A percentile compares a stretch with the other conserved stretches of the same genome.
phyloP scores from a whole-genome alignment of 805 yeast genomes.

The Candida golubevii region DNA sequence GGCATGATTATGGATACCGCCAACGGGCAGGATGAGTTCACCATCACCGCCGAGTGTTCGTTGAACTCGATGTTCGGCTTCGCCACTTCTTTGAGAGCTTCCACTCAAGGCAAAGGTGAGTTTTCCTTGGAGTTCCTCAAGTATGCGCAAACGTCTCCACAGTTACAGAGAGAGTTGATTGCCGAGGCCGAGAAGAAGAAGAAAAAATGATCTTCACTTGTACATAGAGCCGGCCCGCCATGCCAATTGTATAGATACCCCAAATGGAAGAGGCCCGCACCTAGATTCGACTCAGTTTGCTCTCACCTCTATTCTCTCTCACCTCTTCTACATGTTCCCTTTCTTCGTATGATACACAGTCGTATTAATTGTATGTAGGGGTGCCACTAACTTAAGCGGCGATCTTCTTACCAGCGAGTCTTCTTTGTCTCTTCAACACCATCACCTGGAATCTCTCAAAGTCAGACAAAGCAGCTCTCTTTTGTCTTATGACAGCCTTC shows the following conservation, averaged over 20 bases:
- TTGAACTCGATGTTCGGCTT: conserved; percentile 94
- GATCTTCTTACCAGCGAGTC: conserved; percentile 92
- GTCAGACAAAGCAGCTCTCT: conserved; percentile 90
- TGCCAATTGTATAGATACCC: no score
- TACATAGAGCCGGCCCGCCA: not conserved
- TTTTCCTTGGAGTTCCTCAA: conserved; percentile 91
- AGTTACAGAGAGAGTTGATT: conserved; percentile 83
- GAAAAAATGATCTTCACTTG: conserved; percentile 7
- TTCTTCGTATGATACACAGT: conserved; percentile 19
- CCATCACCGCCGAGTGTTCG: conserved; percentile 92
- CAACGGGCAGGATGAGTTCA: conserved; percentile 90
- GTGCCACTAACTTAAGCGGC: conserved; percentile 56
- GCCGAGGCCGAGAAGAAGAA: conserved; percentile 58
- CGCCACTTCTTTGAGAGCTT: conserved; percentile 91
- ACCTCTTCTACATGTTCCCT: no score
- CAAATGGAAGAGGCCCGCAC: no score
- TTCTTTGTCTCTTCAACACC: conserved; percentile 96
- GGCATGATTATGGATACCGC: conserved; percentile 94
- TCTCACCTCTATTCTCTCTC: no score
- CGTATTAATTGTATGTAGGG: conserved; percentile 21
- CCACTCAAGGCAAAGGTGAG: conserved; percentile 98
- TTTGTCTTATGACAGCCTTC: conserved; percentile 93
- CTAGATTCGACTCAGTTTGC: no score
- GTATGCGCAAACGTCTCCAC: conserved; percentile 87
- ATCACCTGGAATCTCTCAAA: conserved; percentile 99